Evolutionary conservation across 1,284 basidiomycete genomes (phyloP).

Genomic region (Tilletiaria anomala): DNA sequence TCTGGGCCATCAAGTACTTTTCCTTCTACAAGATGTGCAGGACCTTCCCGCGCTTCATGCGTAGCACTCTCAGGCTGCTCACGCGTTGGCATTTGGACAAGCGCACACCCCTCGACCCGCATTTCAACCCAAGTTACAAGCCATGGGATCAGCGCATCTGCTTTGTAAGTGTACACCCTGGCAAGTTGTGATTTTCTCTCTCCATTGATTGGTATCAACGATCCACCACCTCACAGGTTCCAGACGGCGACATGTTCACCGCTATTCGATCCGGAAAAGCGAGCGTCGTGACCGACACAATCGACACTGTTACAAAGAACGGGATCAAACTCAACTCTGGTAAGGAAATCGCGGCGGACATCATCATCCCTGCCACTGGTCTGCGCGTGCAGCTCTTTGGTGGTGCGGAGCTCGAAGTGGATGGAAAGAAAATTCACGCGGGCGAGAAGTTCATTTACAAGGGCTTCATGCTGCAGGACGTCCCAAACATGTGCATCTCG

Average conservation of each 20-base stretch:
- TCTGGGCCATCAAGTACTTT: conserved; percentile 18
- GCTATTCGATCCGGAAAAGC: conserved; percentile 30
- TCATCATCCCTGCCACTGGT: conserved; percentile 38
- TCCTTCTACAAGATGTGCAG: conserved; percentile 32
- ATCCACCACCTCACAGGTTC: no score
- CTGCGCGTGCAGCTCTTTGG: conserved; percentile 31
- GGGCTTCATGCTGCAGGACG: conserved; percentile 32
- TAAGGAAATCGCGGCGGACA: conserved; percentile 28
- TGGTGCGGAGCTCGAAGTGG: conserved; percentile 17
- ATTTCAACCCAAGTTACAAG: conserved; percentile 37
- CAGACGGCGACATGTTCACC: conserved; percentile 38
- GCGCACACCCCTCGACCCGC: conserved; percentile 33
- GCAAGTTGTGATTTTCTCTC: no score
- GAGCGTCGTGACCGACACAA: conserved; percentile 34
- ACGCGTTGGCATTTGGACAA: conserved; percentile 22
- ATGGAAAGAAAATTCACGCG: conserved; percentile 16
- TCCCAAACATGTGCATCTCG: conserved; percentile 23
- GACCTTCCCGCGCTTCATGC: conserved; percentile 22
- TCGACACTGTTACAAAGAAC: conserved; percentile 24
- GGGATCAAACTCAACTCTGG: conserved; percentile 29
- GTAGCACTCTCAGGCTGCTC: conserved; percentile 12
- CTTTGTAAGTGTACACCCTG: no score
- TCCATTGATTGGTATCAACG: no score
- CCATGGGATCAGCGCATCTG: conserved; percentile 40
- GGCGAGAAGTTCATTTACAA: conserved; percentile 26